phyloP scores from a whole-genome alignment of 2,329 filamentous ascomycete species.

The Lizonia empirigonia region DNA sequence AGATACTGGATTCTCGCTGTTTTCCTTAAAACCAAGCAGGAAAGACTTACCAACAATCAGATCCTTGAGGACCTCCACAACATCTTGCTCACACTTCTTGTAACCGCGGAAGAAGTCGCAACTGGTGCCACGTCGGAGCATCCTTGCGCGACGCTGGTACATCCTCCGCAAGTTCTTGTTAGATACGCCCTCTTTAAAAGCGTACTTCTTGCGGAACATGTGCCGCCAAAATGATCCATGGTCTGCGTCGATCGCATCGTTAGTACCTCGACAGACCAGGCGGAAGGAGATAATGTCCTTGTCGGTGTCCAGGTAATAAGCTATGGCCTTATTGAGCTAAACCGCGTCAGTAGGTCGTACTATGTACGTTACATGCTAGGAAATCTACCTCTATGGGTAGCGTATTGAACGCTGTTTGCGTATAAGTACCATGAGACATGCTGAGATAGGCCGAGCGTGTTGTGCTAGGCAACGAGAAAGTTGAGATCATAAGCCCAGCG shows the following conservation, averaged over 20 bases:
- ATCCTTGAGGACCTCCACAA: constrained; percentile 48
- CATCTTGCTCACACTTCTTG: constrained; percentile 36
- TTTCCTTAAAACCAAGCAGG: neutral
- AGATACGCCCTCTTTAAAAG: constrained; percentile 30
- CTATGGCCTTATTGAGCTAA: constrained; percentile 52
- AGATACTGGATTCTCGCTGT: too few species aligned
- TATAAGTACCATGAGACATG: constrained; percentile 20
- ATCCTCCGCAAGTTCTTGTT: constrained; percentile 42
- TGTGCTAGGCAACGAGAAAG: neutral
- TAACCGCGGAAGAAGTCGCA: constrained; percentile 30
- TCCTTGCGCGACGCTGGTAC: constrained; percentile 43
- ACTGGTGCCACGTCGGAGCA: constrained; percentile 25
- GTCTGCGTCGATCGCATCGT: constrained; percentile 49
- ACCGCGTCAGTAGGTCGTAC: neutral
- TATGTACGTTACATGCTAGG: neutral
- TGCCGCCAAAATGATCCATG: constrained; percentile 55
- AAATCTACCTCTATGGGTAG: constrained; percentile 41
- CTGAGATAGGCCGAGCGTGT: neutral
- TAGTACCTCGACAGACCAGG: constrained; percentile 47
- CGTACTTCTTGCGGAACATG: constrained; percentile 52
- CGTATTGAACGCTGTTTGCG: constrained; percentile 35
- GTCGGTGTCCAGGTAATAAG: constrained; percentile 47
- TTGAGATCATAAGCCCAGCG: neutral
- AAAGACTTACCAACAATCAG: constrained; percentile 52
- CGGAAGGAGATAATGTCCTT: constrained; percentile 52